Conservation (phyloP, 176 grass and related monocot genomes). For the Lolium perenne region DNA sequence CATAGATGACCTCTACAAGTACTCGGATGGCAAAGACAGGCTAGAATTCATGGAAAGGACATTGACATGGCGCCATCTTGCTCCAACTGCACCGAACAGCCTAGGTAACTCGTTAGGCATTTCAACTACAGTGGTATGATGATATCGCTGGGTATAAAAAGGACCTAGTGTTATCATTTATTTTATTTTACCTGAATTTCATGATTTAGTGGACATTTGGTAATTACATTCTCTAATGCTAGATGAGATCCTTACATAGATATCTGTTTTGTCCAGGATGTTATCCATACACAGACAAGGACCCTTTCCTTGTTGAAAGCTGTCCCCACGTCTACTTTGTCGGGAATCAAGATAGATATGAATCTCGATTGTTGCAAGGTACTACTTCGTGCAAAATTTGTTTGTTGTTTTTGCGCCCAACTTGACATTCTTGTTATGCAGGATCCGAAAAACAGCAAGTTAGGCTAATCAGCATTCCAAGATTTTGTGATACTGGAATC, state of each 20-base stretch:
- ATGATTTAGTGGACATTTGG: constrained; percentile 7
- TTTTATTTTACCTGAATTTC: neutral
- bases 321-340: constrained; percentile 96
- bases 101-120: constrained; percentile 58
- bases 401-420: neutral
- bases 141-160: neutral
- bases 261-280: constrained; percentile 68
- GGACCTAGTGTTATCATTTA: neutral
- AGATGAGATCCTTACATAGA: constrained; percentile 7
- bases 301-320: constrained; percentile 89
- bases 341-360: constrained; percentile 95
- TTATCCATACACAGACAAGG: constrained; percentile 96
- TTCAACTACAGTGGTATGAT: neutral
- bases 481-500: constrained; percentile 84
- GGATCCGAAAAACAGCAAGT: constrained; percentile 78
- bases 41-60: constrained; percentile 94
- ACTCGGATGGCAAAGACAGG: constrained; percentile 88
- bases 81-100: constrained; percentile 96
- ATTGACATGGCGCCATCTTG: constrained; percentile 87
- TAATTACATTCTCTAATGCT: constrained; percentile 6
- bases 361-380: constrained; percentile 78
- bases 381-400: constrained; percentile 27
- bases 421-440: constrained; percentile 56
- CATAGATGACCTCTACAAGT: constrained; percentile 86
- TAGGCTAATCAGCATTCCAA: constrained; percentile 88